Evolutionary conservation across 805 yeast genomes (phyloP).

Genomic region (Wickerhamomyces mucosus): DNA sequence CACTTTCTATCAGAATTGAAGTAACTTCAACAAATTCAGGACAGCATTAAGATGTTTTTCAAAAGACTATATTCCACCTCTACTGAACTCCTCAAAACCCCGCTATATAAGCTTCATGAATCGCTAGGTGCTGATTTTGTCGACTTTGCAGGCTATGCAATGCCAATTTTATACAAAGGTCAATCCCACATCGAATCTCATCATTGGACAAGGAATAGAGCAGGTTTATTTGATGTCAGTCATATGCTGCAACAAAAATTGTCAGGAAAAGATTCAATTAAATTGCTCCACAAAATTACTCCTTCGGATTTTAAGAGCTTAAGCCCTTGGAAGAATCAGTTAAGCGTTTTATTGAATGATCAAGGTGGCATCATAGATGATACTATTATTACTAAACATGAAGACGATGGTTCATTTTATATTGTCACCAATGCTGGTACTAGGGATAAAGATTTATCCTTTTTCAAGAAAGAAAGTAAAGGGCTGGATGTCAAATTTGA

Average conservation of each 20-base stretch:
- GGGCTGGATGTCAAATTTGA: slow-evolving; percentile 26
- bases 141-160: slow-evolving; percentile 90
- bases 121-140: slow-evolving; percentile 83
- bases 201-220: slow-evolving; percentile 81
- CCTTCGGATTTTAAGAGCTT: slow-evolving; percentile 72
- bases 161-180: slow-evolving; percentile 86
- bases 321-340: slow-evolving; percentile 50
- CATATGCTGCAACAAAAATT: slow-evolving; percentile 93
- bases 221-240: slow-evolving; percentile 92
- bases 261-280: slow-evolving; percentile 56
- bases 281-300: slow-evolving; percentile 70
- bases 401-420: slow-evolving; percentile 53
- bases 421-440: slow-evolving; percentile 97
- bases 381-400: slow-evolving; percentile 78
- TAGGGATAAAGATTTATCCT: slow-evolving; percentile 66
- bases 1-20: too few species aligned
- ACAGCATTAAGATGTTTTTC: too few species aligned
- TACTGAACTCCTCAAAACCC: slow-evolving; percentile 40
- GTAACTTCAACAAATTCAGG: too few species aligned
- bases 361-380: slow-evolving; percentile 89
- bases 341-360: slow-evolving; percentile 66
- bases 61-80: slow-evolving; percentile 20
- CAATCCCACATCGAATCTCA: slow-evolving; percentile 90
- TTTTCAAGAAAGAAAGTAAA: slow-evolving; percentile 44
- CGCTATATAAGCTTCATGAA: slow-evolving; percentile 73